A percentile compares a stretch with the other conserved stretches of the same genome.
These are phyloP conservation scores for Ilex paraguariensis DNA, from an alignment of 305 asterid genomes.

Conservation along the genomic window DNA sequence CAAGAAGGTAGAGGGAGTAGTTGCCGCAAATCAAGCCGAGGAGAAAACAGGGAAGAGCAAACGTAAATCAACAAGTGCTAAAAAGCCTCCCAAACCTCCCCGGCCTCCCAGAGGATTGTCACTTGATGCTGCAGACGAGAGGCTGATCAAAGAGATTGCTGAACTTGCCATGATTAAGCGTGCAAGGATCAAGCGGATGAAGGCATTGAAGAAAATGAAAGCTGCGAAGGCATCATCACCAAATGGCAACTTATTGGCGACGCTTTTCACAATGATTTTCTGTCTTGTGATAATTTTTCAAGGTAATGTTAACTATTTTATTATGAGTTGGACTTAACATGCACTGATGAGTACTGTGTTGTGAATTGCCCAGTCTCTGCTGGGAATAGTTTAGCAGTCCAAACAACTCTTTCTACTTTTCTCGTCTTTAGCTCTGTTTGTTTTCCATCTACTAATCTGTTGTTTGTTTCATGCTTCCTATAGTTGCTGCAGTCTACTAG, in stretches of 20 bases:
- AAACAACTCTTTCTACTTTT: background rate
- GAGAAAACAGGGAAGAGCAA: slow-evolving; percentile 49
- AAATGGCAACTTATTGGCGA: slow-evolving; percentile 49
- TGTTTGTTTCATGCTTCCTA: background rate
- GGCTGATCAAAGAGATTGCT: slow-evolving; percentile 65
- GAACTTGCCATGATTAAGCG: slow-evolving; percentile 69
- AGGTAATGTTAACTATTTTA: slow-evolving; percentile 34
- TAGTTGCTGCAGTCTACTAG: background rate
- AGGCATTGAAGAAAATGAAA: slow-evolving; percentile 64
- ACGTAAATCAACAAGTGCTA: slow-evolving; percentile 45
- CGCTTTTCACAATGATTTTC: slow-evolving; percentile 62
- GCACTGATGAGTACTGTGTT: background rate
- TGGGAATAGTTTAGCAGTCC: background rate
- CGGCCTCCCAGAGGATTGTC: slow-evolving; percentile 76
- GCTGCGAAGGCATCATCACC: slow-evolving; percentile 44
- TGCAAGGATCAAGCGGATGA: slow-evolving; percentile 70
- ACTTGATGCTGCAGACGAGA: slow-evolving; percentile 80
- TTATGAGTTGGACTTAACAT: background rate
- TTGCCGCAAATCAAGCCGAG: slow-evolving; percentile 12
- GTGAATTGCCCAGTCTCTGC: background rate
- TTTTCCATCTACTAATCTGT: background rate
- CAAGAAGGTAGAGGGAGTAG: slow-evolving; percentile 5
- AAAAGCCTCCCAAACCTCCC: slow-evolving; percentile 73
- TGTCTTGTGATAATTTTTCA: slow-evolving; percentile 60
- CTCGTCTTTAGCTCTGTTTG: too few relatives aligned